These are phyloP conservation scores for Lycium barbarum DNA, from an alignment of 257 asterid genomes.

Conservation along the genomic window DNA sequence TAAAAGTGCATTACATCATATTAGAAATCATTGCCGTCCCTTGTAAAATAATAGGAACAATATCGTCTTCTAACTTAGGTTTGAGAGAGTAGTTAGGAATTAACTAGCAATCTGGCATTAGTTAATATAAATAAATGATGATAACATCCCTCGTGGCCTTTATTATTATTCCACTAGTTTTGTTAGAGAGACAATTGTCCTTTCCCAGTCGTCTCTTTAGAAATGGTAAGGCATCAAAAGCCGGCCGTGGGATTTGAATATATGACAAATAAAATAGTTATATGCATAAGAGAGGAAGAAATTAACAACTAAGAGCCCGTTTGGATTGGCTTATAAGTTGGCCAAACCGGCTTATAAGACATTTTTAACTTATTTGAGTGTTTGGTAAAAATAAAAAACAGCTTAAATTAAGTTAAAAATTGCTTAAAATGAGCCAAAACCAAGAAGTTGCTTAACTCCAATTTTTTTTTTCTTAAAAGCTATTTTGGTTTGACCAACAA, in stretches of 20 bases:
- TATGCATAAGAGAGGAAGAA: background rate
- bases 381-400: no score
- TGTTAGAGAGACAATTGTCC: background rate
- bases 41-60: background rate
- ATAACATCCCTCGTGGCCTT: background rate
- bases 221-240: constrained; percentile 7
- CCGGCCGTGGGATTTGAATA: background rate
- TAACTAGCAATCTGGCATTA: background rate
- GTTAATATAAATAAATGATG: background rate
- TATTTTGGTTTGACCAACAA: no score
- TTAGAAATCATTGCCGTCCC: background rate
- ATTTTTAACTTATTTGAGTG: no score
- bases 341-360: no score
- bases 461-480: no score
- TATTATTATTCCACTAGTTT: background rate
- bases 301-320: background rate
- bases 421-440: no score
- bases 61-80: background rate
- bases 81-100: background rate
- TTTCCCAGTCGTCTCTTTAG: background rate
- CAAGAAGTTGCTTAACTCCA: no score
- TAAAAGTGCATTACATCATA: no score
- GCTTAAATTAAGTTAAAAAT: no score
- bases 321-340: no score
- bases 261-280: background rate